A percentile compares a stretch with the other conserved stretches of the same genome.
Evolutionary conservation across 73 alveolate species (phyloP).

Genomic region (Paramecium pentaurelia): DNA sequence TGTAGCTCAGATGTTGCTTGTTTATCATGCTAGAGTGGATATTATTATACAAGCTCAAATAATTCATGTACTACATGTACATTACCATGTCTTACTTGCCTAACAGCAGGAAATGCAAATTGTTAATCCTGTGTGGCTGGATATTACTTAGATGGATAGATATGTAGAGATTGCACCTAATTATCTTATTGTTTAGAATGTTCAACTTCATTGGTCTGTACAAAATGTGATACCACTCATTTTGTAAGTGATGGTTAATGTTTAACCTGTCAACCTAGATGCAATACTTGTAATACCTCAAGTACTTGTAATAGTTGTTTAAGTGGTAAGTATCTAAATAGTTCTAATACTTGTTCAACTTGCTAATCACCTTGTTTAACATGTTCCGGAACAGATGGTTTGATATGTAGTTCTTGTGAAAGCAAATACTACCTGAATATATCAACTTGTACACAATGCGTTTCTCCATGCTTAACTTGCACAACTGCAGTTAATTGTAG

Average conservation of each 20-base stretch:
- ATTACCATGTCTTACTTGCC: neutral
- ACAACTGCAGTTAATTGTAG: neutral
- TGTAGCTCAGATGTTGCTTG: neutral
- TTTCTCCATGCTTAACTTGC: neutral
- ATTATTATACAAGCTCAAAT: neutral
- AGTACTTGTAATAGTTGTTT: neutral
- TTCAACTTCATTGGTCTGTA: neutral
- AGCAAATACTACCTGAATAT: neutral
- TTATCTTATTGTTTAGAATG: neutral
- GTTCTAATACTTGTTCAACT: neutral
- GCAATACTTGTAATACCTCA: neutral
- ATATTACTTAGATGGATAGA: neutral
- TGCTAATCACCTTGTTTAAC: neutral
- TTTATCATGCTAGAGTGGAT: neutral
- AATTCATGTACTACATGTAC: neutral
- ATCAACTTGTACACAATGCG: neutral
- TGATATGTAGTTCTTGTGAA: neutral
- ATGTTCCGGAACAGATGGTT: neutral
- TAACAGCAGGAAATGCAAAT: neutral
- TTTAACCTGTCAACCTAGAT: neutral
- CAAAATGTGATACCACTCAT: neutral
- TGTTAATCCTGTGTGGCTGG: neutral
- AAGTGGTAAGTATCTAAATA: neutral
- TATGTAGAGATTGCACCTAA: neutral
- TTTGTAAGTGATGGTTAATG: neutral